A percentile compares a stretch with the other conserved stretches of the same genome.
These are phyloP conservation scores for Sclerotinia trifoliorum DNA, from an alignment of 2,329 filamentous ascomycete species.

Conservation along the genomic window DNA sequence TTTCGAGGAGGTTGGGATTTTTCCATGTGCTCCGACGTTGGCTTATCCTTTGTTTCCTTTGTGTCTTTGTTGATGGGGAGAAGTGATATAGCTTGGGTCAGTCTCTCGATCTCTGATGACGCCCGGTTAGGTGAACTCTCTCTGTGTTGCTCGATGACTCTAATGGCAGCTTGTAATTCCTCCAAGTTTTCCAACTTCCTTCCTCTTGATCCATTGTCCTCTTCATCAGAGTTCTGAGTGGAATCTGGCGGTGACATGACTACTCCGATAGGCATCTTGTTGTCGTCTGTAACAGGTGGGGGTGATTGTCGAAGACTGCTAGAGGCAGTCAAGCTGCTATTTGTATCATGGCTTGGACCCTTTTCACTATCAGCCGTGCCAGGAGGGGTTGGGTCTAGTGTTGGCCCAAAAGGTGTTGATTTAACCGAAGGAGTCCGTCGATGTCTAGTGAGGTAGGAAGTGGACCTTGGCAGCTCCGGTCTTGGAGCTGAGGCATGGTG, in stretches of 20 bases:
- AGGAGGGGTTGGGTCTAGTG: slow-evolving; percentile 36
- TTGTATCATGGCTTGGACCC: slow-evolving; percentile 31
- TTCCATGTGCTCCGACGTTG: slow-evolving; percentile 27
- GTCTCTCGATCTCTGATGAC: slow-evolving; percentile 28
- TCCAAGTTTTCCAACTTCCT: slow-evolving; percentile 39
- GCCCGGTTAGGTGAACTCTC: slow-evolving; percentile 52
- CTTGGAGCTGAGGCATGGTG: slow-evolving; percentile 41
- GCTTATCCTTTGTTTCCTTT: slow-evolving; percentile 37
- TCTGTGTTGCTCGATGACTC: slow-evolving; percentile 69
- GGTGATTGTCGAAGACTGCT: slow-evolving; percentile 77
- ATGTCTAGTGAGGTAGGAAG: slow-evolving; percentile 65
- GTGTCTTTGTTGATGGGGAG: slow-evolving; percentile 41
- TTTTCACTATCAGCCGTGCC: slow-evolving; percentile 36
- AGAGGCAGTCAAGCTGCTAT: slow-evolving; percentile 42
- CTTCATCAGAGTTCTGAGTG: slow-evolving; percentile 75
- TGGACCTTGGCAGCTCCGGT: slow-evolving; percentile 59
- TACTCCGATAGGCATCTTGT: slow-evolving; percentile 76
- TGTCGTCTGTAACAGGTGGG: slow-evolving; percentile 70
- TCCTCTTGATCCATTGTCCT: slow-evolving; percentile 49
- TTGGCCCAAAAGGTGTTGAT: slow-evolving; percentile 35
- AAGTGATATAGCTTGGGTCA: slow-evolving; percentile 37
- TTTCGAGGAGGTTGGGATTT: slow-evolving; percentile 29
- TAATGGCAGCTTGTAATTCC: slow-evolving; percentile 79
- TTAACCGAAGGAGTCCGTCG: slow-evolving; percentile 55
- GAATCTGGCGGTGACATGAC: slow-evolving; percentile 93